These are phyloP conservation scores for Pestalotiopsis sp. DNA, from an alignment of 2,329 filamentous ascomycete species.

Conservation along the genomic window DNA sequence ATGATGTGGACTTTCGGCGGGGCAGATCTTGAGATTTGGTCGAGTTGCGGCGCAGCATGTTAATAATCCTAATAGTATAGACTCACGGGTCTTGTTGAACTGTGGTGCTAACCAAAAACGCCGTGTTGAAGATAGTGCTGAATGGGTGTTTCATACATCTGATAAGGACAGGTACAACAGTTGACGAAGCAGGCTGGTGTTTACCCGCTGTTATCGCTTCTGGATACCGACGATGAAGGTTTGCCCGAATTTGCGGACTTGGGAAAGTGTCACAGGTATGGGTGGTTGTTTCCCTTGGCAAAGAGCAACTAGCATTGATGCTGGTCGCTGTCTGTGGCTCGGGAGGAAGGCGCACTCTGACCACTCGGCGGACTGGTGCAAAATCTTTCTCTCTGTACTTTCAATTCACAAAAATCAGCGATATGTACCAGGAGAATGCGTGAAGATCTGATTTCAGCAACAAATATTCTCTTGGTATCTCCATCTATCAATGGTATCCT, in stretches of 20 bases:
- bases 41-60: constrained; percentile 53
- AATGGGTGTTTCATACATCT: background rate
- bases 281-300: background rate
- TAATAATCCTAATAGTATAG: background rate
- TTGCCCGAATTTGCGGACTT: background rate
- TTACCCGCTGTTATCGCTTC: background rate
- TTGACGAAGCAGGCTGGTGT: background rate
- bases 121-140: constrained; percentile 2
- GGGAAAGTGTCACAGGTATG: background rate
- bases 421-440: too few relatives aligned
- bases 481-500: background rate
- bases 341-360: background rate
- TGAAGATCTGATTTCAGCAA: too few relatives aligned
- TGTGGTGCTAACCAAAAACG: constrained; percentile 3
- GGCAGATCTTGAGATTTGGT: constrained; percentile 44
- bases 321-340: background rate
- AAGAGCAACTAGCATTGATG: background rate
- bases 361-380: too few relatives aligned
- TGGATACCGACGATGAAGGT: background rate
- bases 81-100: background rate
- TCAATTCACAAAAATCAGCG: too few relatives aligned
- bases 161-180: background rate
- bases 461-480: background rate
- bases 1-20: constrained; percentile 55
- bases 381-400: too few relatives aligned